These are phyloP conservation scores for Ustilago hordei DNA, from an alignment of 1,284 basidiomycete genomes.

Conservation along the genomic window DNA sequence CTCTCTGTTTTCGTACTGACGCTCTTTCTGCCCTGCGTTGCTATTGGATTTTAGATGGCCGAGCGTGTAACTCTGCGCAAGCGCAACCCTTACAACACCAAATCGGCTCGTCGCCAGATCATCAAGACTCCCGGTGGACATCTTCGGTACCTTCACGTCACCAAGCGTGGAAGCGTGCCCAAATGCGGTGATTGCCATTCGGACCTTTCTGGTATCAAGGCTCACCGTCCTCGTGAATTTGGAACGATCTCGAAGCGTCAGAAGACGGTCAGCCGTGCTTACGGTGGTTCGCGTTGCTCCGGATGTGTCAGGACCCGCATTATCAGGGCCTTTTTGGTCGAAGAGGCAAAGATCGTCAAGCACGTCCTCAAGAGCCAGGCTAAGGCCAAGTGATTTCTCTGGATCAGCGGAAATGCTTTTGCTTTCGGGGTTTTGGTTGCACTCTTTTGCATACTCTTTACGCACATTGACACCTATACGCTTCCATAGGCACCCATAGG, in stretches of 20 bases:
- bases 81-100: slow-evolving; percentile 98
- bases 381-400: slow-evolving; percentile 46
- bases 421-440: background rate
- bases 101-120: slow-evolving; percentile 92
- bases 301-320: slow-evolving; percentile 73
- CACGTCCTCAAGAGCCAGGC: slow-evolving; percentile 92
- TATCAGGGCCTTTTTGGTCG: slow-evolving; percentile 97
- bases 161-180: slow-evolving; percentile 86
- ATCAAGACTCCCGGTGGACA: slow-evolving; percentile 97
- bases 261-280: slow-evolving; percentile 68
- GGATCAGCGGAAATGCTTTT: background rate
- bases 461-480: too few species aligned
- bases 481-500: too few species aligned
- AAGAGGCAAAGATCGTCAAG: slow-evolving; percentile 99
- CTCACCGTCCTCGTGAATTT: slow-evolving; percentile 66
- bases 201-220: slow-evolving; percentile 65
- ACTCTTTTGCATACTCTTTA: background rate
- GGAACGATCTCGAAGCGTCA: slow-evolving; percentile 65
- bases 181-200: slow-evolving; percentile 78
- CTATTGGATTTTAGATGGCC: slow-evolving; percentile 77
- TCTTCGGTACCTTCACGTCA: slow-evolving; percentile 89
- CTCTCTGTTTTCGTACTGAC: background rate
- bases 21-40: background rate
- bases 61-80: slow-evolving; percentile 99
- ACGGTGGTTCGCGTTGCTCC: slow-evolving; percentile 68